phyloP scores from a whole-genome alignment of 2,329 filamentous ascomycete species.

The Alternaria sp. region DNA sequence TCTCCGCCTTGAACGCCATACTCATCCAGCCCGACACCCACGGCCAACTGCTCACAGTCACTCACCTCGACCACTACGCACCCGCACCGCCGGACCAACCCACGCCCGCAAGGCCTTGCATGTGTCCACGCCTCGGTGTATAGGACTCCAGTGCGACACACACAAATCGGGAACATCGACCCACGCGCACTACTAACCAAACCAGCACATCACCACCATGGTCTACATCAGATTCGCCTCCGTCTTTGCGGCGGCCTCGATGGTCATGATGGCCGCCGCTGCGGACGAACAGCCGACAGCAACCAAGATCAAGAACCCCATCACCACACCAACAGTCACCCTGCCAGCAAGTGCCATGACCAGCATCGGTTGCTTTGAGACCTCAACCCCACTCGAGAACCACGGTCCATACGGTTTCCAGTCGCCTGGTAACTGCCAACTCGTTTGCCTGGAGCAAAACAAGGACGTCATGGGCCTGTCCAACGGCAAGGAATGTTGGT shows the following conservation, averaged over 20 bases:
- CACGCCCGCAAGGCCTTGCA: conserved; percentile 30
- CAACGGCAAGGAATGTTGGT: conserved; percentile 72
- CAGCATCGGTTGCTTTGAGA: conserved; percentile 62
- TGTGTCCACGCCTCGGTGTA: conserved; percentile 30
- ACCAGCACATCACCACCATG: conserved; percentile 37
- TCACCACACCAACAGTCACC: conserved; percentile 45
- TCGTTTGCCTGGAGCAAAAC: conserved; percentile 57
- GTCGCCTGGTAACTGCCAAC: conserved; percentile 64
- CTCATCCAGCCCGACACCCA: conserved; percentile 3
- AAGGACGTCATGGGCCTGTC: conserved; percentile 70
- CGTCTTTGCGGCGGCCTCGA: conserved; percentile 43
- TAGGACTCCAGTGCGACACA: conserved; percentile 36
- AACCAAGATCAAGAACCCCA: conserved; percentile 31
- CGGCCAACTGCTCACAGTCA: not conserved
- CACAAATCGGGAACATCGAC: conserved; percentile 13
- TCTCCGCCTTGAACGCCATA: conserved; percentile 13
- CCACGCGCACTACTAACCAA: conserved; percentile 14
- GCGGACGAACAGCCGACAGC: conserved; percentile 24
- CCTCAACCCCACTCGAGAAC: conserved; percentile 57
- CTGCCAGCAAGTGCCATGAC: conserved; percentile 38
- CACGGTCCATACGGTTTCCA: conserved; percentile 62
- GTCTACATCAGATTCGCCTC: conserved; percentile 43
- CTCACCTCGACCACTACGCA: conserved; percentile 4
- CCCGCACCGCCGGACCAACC: not conserved
- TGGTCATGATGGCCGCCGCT: conserved; percentile 40